Evolutionary conservation across 139 green algal species (phyloP), one percentile per base, ranked within the genome.

Genomic region (Picochlorum sp.): DNA sequence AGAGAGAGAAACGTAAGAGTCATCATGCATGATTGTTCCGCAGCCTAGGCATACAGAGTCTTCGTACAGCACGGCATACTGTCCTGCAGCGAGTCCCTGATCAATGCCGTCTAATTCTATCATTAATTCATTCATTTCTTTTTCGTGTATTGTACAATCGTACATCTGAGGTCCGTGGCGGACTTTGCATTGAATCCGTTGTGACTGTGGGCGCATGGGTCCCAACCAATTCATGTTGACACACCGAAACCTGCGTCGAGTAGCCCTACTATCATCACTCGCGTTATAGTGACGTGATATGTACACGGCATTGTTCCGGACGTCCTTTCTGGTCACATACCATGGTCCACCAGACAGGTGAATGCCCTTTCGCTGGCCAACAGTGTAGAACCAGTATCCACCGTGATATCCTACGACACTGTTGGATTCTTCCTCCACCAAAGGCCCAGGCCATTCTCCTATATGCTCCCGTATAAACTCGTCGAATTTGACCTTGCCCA

Each of bases 41-140:
- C 47, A 54, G 0, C 92, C 92, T 16, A 96, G 66, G 74, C 89
- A 97, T 2, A 73, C 28, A 4, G 74, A 77, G 1, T 75, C 74
- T 47, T 90, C 79, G 62, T 98, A 98, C 18, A 98, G 90, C n/a
- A 95, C 92, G 0, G 86, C 89, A 71, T 89, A 97, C 78, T 98
- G 92, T 45, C 92, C 92, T 11, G 86, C 66, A 9, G 92, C 92
- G 45, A 98, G 72, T 3, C 92, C 92, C 74, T 98, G 92, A 65
- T 98, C 92, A 63, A 86, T 75, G 15, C 77, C 71, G 18, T 80
- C 71, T 59, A 95, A 67, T 37, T 54, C 41, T 11, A 95, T 79
- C 26, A 15, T 31, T 11, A 30, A 54, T 21, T 18, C 44, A 4
- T 28, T 50, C 26, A 62, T 23, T 52, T 57, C 34, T 16, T 23